Percentiles rank a stretch among this genome's conserved stretches.
Conservation (phyloP, 306 rosid species). For the Dalbergia oliveri region DNA sequence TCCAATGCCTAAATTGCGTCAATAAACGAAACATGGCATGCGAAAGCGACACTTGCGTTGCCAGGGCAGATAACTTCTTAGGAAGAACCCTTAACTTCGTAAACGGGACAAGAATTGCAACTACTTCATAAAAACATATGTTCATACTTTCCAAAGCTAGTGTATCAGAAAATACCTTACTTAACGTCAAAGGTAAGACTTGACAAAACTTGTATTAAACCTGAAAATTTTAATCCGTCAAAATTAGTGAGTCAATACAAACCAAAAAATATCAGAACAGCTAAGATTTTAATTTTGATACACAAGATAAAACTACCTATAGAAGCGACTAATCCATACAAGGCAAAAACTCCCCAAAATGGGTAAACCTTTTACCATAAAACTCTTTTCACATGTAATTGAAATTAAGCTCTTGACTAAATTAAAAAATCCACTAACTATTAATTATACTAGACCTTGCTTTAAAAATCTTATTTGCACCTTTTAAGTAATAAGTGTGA, state of each 20-base stretch:
- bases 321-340: too few species aligned
- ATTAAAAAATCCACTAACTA: too few species aligned
- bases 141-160: background rate
- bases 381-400: too few species aligned
- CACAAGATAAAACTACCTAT: too few species aligned
- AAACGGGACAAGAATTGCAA: constrained; percentile 1
- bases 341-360: too few species aligned
- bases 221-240: background rate
- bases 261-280: background rate
- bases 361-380: too few species aligned
- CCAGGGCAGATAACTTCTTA: constrained; percentile 1
- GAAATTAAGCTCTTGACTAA: too few species aligned
- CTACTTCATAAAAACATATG: background rate
- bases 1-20: constrained; percentile 32
- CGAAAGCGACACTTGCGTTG: background rate
- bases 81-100: background rate
- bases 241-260: constrained; percentile 11
- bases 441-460: too few species aligned
- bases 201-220: constrained; percentile 1
- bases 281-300: too few species aligned
- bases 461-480: too few species aligned
- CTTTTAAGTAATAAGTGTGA: too few species aligned
- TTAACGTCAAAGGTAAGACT: constrained; percentile 14
- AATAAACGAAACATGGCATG: constrained; percentile 16
- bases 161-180: background rate